Percentiles rank a stretch among this genome's conserved stretches.
These are phyloP conservation scores for Colletotrichum sp. DNA, from an alignment of 2,329 filamentous ascomycete species.

Conservation along the genomic window DNA sequence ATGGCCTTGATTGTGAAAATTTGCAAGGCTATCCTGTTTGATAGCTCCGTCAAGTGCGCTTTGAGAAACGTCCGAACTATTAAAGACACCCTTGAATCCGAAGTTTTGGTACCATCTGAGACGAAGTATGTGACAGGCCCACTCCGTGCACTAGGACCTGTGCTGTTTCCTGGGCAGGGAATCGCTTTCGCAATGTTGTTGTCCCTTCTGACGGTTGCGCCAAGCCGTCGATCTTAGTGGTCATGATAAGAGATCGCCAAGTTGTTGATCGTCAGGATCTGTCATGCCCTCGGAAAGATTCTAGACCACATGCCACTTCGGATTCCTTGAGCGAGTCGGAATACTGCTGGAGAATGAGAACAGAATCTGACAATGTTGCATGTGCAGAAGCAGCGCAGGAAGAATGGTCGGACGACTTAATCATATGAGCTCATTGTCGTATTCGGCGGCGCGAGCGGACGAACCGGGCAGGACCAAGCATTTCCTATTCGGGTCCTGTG, in stretches of 20 bases:
- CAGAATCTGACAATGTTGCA: neutral
- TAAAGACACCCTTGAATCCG: neutral
- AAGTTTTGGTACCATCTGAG: neutral
- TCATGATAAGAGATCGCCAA: neutral
- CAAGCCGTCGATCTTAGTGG: neutral
- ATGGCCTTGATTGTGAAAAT: neutral
- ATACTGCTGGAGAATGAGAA: neutral
- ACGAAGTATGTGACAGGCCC: neutral
- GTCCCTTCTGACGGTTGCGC: neutral
- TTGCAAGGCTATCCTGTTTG: neutral
- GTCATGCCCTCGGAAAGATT: neutral
- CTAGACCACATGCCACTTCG: neutral
- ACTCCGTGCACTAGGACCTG: neutral
- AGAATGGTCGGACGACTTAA: neutral
- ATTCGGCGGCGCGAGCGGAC: neutral
- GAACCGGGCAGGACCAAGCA: neutral
- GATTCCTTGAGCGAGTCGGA: neutral
- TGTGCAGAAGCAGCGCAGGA: neutral
- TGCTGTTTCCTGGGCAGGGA: neutral
- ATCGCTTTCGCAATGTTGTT: neutral
- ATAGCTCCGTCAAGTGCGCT: neutral
- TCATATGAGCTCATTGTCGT: neutral
- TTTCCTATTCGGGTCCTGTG: neutral
- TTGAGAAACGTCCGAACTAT: slow-evolving; percentile 5
- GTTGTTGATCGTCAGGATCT: neutral